These are phyloP conservation scores for Solanum sejunctum DNA, from an alignment of 257 asterid genomes.

Conservation along the genomic window DNA sequence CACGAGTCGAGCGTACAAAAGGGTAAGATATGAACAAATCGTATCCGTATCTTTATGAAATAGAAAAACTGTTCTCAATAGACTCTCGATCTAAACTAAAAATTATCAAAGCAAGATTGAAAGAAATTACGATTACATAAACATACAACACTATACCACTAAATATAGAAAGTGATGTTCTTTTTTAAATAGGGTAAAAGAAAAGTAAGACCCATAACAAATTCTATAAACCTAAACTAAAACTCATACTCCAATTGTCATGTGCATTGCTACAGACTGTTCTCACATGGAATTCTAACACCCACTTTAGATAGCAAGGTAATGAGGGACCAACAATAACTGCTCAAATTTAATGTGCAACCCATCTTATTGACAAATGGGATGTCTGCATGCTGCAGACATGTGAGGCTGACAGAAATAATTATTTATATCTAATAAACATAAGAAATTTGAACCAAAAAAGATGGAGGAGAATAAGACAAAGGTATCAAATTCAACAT, in stretches of 20 bases:
- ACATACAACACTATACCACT: too few species aligned
- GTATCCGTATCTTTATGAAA: too few species aligned
- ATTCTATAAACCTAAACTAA: not conserved
- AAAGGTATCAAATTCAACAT: not conserved
- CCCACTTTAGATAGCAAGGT: conserved; percentile 4
- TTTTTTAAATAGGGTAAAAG: too few species aligned
- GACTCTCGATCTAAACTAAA: too few species aligned
- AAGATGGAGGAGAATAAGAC: not conserved
- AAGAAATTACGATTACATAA: too few species aligned
- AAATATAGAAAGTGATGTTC: too few species aligned
- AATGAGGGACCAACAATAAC: conserved; percentile 7
- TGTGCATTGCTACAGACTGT: conserved; percentile 7
- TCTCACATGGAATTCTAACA: conserved; percentile 18
- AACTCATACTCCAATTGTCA: not conserved
- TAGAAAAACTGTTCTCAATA: too few species aligned
- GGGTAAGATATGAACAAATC: not conserved
- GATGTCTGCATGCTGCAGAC: not conserved
- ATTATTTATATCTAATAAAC: not conserved
- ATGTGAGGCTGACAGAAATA: not conserved
- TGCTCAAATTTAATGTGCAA: conserved; percentile 13
- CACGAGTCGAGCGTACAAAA: not conserved
- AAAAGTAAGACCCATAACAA: too few species aligned
- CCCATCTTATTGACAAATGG: not conserved
- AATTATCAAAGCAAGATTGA: too few species aligned
- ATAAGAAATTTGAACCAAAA: not conserved